Conservation (phyloP, 352 stramenopile species). For the Globisporangium cylindrosporum region DNA sequence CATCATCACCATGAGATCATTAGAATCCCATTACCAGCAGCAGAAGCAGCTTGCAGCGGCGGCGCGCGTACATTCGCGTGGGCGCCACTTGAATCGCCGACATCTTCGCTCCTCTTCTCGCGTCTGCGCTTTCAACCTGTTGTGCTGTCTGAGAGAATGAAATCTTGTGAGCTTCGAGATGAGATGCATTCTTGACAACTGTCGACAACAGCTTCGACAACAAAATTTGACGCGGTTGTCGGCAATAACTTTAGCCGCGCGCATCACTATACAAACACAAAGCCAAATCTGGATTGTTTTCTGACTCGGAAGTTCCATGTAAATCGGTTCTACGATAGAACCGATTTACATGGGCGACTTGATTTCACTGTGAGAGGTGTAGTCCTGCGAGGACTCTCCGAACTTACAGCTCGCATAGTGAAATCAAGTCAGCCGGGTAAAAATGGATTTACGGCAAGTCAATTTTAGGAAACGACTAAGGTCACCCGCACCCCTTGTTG, state of each 20-base stretch:
- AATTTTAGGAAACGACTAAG: no score
- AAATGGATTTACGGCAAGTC: no score
- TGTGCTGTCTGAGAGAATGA: neutral
- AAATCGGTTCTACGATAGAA: neutral
- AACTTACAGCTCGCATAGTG: no score
- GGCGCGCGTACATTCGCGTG: constrained; percentile 71
- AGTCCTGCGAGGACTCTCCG: no score
- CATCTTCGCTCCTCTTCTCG: constrained; percentile 19
- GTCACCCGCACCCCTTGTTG: no score
- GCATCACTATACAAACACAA: neutral
- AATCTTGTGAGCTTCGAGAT: constrained; percentile 1
- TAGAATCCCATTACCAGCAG: neutral
- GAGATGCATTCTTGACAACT: neutral
- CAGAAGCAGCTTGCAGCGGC: neutral
- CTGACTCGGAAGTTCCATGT: neutral
- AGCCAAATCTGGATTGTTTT: neutral
- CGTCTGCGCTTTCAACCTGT: neutral
- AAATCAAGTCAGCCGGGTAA: no score
- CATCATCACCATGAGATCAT: no score
- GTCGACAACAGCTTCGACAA: no score
- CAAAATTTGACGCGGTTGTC: no score
- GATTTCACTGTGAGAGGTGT: no score
- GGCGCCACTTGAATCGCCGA: constrained; percentile 57
- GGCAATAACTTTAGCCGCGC: no score
- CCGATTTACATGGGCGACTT: no score